Percentiles rank a stretch among this genome's conserved stretches.
phyloP scores from a whole-genome alignment of 225 moss, liverwort and hornwort genomes.

The Asterella californica region DNA sequence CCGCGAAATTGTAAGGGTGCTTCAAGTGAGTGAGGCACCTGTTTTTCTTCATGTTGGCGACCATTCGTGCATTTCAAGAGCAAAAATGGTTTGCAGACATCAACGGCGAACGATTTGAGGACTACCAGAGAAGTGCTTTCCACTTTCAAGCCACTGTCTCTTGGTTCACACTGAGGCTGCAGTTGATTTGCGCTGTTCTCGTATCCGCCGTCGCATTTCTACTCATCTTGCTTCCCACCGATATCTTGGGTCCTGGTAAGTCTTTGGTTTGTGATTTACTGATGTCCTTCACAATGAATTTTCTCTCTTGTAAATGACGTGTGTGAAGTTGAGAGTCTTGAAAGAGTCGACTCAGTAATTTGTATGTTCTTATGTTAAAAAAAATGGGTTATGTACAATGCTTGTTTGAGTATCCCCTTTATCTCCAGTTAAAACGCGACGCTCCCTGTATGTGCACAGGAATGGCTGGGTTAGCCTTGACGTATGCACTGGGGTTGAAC shows the following conservation, averaged over 20 bases:
- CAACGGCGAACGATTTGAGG: slow-evolving; percentile 21
- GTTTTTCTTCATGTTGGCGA: slow-evolving; percentile 34
- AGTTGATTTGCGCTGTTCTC: slow-evolving; percentile 13
- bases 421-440: too few relatives aligned
- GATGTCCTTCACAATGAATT: too few relatives aligned
- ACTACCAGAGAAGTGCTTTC: slow-evolving; percentile 30
- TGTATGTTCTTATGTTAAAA: too few relatives aligned
- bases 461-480: slow-evolving; percentile 27
- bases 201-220: slow-evolving; percentile 14
- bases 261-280: too few relatives aligned
- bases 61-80: slow-evolving; percentile 34
- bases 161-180: slow-evolving; percentile 27
- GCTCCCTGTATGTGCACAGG: too few relatives aligned
- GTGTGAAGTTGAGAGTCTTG: too few relatives aligned
- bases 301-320: too few relatives aligned
- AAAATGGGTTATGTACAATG: too few relatives aligned
- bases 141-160: background rate
- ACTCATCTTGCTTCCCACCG: slow-evolving; percentile 28
- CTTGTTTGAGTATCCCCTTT: too few relatives aligned
- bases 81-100: slow-evolving; percentile 22
- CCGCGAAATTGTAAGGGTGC: slow-evolving; percentile 26
- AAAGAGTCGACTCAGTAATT: too few relatives aligned
- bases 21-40: slow-evolving; percentile 31
- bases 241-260: slow-evolving; percentile 27
- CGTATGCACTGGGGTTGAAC: slow-evolving; percentile 30